Base-by-base conservation (phyloP, 805 yeast genomes). In the Yamadazyma sp. region DNA sequence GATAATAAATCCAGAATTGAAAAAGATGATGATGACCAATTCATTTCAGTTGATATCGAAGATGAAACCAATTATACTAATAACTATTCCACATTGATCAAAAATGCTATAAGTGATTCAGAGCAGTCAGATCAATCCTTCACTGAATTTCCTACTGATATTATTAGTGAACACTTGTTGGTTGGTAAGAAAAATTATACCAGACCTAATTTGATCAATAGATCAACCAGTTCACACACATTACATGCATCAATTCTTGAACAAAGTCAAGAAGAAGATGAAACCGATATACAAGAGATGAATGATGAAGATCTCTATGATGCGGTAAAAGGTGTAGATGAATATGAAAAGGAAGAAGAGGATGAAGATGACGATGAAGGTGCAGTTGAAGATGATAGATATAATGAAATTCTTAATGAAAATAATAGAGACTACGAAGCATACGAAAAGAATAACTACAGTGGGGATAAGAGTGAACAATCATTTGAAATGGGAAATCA, bases 141-240 rank as follows among this genome's bases (percentile, higher is more conserved):
- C 14, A 29, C 33, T n/a, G 35, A 33, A 8, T 30, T 27, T 25
- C n/a, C n/a, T n/a, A 39, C 50, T 39, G 60, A 54, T 31, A 36
- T 58, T 18, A 47, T 55, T 18, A 57, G 62, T 31, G 45, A 61
- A 10, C 49, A 52, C n/a, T n/a, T n/a, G n/a, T n/a, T n/a, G n/a
- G n/a, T 58, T n/a, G 62, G 58, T 4, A 51, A 45, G 31, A 19
- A 48, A n/a, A 55, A 45, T 36, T 50, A 38, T 7, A 33, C 36
- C 21, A 43, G 45, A 31, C 59, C 65, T 20, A 58, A 52, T 31
- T 37, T 53, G 19, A n/a, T n/a, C n/a, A n/a, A n/a, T n/a, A n/a
- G n/a, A n/a, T n/a, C n/a, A n/a, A n/a, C n/a, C n/a, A n/a, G n/a
- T n/a, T n/a, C n/a, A n/a, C n/a, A n/a, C n/a, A n/a, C n/a, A n/a